Base-by-base conservation (phyloP, 495 filamentous ascomycete genomes). In the Cryomyces minteri region DNA sequence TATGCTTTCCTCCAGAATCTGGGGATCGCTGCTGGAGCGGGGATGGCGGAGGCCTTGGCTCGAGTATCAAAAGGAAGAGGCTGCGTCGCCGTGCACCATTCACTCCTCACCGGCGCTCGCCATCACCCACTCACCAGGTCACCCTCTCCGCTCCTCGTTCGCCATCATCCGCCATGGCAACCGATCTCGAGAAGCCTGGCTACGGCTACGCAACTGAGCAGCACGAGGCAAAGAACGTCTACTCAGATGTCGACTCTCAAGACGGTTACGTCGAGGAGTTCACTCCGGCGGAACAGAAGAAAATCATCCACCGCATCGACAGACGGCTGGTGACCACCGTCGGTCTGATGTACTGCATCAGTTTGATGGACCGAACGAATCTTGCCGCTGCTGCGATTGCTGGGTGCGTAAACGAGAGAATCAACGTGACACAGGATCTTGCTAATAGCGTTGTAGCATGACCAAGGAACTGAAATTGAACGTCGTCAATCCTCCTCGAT, bases 291-390 rank as follows among this genome's bases (percentile, higher is more conserved):
- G 55, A 64, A 39, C 51, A 59, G 48, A 56, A 48, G 41, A 57
- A 50, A 48, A 54, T 84, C 53, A 74, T 81, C 41, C 65, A 67
- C 18, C 68, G 71, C 4, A 60, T 83, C 54, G 79, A 84, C 53
- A 51, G 66, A 32, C 72, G 79, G 0, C 62, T 84, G 7, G 75
- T 83, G 31, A 58, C 71, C 0, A 81, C 74, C 32, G 64, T 75
- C 4, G 79, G 80, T 5, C 57, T 74, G 50, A 67, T 80, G 54
- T 82, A 83, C 57, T 77, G 72, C 51, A 65, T 79, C 48, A 71
- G 65, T 31, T 55, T 83, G 43, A 77, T 83, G 71, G 79, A 83
- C 56, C 62, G 80, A 4, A 80, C 76, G 5, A 84, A 84, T 56
- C 51, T 83, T 51, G 67, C 69, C 43, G 67, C 67, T 34, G 79